Percentiles rank a stretch among this genome's conserved stretches.
Conservation (phyloP, 371 early-diverging fungal genomes). For the Basidiobolus meristosporus region DNA sequence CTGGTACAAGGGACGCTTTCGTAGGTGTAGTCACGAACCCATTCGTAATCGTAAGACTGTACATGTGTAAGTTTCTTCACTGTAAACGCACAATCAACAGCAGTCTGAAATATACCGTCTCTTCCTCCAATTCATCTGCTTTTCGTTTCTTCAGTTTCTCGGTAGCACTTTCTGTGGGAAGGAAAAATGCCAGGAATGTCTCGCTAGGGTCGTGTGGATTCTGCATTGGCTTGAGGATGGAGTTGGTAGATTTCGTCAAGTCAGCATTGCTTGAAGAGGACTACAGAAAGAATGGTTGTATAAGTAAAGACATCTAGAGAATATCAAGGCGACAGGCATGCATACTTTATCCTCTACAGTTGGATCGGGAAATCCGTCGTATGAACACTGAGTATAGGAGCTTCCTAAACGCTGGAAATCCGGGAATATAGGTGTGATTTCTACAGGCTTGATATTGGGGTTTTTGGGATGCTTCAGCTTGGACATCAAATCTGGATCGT, state of each 20-base stretch:
- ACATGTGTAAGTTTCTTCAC: background rate
- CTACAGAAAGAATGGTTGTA: background rate
- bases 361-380: background rate
- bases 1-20: too few species aligned
- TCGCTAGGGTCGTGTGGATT: background rate
- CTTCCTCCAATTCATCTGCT: background rate
- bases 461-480: slow-evolving; percentile 53
- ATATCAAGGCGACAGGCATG: background rate
- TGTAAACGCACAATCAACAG: background rate
- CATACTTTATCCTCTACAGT: background rate
- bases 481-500: slow-evolving; percentile 15
- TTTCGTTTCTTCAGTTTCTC: too few species aligned
- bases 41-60: background rate
- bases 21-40: background rate
- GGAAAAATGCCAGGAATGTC: background rate
- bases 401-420: slow-evolving; percentile 14
- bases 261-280: background rate
- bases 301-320: background rate
- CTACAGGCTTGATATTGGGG: slow-evolving; percentile 39
- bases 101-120: background rate
- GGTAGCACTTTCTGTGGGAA: background rate
- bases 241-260: background rate
- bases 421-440: slow-evolving; percentile 56
- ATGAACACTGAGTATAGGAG: background rate
- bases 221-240: background rate